Percentiles rank a stretch among this genome's conserved stretches.
Evolutionary conservation across 202 grass and related monocot genomes (phyloP).

Genomic region (Setaria italica): DNA sequence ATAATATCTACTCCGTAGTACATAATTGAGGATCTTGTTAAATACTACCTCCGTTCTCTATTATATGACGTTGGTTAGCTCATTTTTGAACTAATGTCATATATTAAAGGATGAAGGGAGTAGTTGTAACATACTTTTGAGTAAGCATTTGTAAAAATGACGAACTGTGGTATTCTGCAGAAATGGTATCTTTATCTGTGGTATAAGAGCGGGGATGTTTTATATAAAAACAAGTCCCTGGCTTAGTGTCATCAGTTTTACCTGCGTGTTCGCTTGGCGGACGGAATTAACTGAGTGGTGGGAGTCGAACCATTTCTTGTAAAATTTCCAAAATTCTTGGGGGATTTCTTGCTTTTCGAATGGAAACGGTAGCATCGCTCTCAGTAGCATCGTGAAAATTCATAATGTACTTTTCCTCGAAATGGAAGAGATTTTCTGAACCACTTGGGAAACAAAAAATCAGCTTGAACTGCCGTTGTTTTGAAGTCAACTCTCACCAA

Average conservation of each 20-base stretch:
- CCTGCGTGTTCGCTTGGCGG: neutral
- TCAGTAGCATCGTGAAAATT: neutral
- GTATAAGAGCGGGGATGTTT: neutral
- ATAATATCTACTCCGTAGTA: neutral
- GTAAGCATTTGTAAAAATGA: constrained; percentile 4
- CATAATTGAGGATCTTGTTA: neutral
- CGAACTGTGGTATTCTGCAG: neutral
- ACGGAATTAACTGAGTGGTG: neutral
- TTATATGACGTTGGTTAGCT: too few species aligned
- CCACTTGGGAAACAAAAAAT: constrained; percentile 12
- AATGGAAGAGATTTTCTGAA: neutral
- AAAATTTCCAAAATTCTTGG: neutral
- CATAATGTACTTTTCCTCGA: neutral
- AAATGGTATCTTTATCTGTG: neutral
- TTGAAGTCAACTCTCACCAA: constrained; percentile 42
- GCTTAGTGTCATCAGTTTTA: neutral
- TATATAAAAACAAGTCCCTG: neutral
- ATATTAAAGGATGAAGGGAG: too few species aligned
- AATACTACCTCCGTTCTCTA: neutral
- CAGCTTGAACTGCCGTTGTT: neutral
- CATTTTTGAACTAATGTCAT: too few species aligned
- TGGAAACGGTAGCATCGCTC: neutral
- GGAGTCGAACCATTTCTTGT: neutral
- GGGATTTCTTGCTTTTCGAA: neutral
- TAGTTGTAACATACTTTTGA: neutral